phyloP scores from a whole-genome alignment of 805 yeast species.

The Jamesozyma piceae region DNA sequence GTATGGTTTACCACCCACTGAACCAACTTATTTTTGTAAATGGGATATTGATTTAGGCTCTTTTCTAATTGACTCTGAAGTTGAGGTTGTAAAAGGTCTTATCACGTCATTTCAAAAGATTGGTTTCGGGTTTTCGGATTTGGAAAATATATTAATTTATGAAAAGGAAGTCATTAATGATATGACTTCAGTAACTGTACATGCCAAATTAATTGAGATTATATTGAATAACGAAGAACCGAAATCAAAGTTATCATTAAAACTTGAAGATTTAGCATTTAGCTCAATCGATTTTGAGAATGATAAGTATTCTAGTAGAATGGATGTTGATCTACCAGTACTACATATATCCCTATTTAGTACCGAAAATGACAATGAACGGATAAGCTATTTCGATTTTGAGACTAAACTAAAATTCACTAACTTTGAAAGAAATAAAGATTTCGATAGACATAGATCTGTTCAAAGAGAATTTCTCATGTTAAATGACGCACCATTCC shows the following conservation, averaged over 20 bases:
- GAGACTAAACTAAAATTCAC: conserved; percentile 53
- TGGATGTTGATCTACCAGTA: conserved; percentile 42
- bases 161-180: conserved; percentile 53
- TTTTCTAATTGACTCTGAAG: conserved; percentile 43
- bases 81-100: conserved; percentile 38
- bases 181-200: conserved; percentile 54
- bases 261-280: conserved; percentile 28
- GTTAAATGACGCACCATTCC: conserved; percentile 73
- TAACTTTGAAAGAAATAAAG: conserved; percentile 46
- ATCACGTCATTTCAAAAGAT: conserved; percentile 38
- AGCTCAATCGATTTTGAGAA: conserved; percentile 64
- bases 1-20: conserved; percentile 86
- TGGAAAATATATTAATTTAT: conserved; percentile 63
- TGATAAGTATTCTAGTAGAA: conserved; percentile 46
- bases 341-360: conserved; percentile 27
- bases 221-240: conserved; percentile 31
- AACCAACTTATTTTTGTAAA: conserved; percentile 79
- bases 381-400: conserved; percentile 33
- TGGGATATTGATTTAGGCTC: conserved; percentile 77
- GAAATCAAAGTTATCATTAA: conserved; percentile 19
- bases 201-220: conserved; percentile 40
- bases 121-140: conserved; percentile 56
- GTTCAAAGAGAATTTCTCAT: conserved; percentile 59
- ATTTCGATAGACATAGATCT: conserved; percentile 34
- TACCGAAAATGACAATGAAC: conserved; percentile 19